phyloP scores from a whole-genome alignment of 1,284 basidiomycete genomes.

The Bjerkandera adusta region DNA sequence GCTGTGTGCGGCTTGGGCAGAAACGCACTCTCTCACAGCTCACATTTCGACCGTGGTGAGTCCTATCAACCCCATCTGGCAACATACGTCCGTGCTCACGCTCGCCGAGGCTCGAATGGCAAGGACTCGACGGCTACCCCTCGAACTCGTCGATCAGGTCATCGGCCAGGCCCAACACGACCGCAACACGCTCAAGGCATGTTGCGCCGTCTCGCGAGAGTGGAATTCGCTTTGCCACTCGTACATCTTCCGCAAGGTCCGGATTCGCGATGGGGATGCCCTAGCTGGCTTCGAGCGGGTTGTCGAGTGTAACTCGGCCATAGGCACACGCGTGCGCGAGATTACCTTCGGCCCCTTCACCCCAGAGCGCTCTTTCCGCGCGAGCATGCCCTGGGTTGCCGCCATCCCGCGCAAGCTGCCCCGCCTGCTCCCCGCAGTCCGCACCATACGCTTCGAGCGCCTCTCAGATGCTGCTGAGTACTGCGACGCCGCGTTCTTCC shows the following conservation, averaged over 20 bases:
- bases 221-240: slow-evolving; percentile 5
- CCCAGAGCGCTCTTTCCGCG: not conserved
- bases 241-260: slow-evolving; percentile 8
- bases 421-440: not conserved
- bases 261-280: not conserved
- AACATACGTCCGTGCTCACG: too few species aligned
- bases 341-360: slow-evolving; percentile 4
- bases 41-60: too few species aligned
- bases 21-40: too few species aligned
- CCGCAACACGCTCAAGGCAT: not conserved
- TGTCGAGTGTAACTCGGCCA: not conserved
- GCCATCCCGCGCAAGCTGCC: slow-evolving; percentile 4
- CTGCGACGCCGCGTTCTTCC: slow-evolving; percentile 10
- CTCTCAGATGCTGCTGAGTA: slow-evolving; percentile 9
- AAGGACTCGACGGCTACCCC: too few species aligned
- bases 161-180: not conserved
- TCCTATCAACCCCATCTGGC: too few species aligned
- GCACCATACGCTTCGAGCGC: slow-evolving; percentile 3
- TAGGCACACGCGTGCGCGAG: slow-evolving; percentile 7
- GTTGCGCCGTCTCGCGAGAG: not conserved
- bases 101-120: too few species aligned
- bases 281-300: slow-evolving; percentile 1
- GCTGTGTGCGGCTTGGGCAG: too few species aligned
- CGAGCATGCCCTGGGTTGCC: not conserved
- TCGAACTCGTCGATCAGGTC: slow-evolving; percentile 9